Percentiles rank a stretch among this genome's conserved stretches.
Conservation (phyloP, 2,329 filamentous ascomycete genomes). For the Ilyonectria robusta region DNA sequence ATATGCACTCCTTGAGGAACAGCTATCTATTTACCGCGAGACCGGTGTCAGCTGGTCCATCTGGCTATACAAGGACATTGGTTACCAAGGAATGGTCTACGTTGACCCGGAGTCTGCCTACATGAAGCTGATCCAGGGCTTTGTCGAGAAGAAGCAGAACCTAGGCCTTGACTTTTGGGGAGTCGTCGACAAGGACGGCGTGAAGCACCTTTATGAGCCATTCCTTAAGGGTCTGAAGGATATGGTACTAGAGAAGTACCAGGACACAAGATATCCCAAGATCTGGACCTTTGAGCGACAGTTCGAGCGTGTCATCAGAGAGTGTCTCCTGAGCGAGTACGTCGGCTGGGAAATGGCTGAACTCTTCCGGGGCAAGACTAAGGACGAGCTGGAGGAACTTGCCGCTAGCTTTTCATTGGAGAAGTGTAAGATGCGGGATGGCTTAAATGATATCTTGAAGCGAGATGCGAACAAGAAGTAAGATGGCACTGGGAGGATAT, state of each 20-base stretch:
- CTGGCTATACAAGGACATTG: conserved; percentile 72
- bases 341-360: conserved; percentile 68
- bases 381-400: conserved; percentile 68
- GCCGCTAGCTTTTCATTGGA: conserved; percentile 67
- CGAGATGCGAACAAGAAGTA: conserved; percentile 19
- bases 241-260: conserved; percentile 58
- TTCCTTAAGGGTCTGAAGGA: conserved; percentile 59
- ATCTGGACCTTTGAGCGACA: conserved; percentile 67
- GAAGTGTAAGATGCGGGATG: conserved; percentile 65
- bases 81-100: conserved; percentile 69
- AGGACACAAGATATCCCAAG: conserved; percentile 62
- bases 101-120: conserved; percentile 61
- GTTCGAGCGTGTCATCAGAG: conserved; percentile 60
- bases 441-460: conserved; percentile 65
- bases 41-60: conserved; percentile 68
- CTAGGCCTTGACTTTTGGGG: conserved; percentile 72
- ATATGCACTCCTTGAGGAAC: conserved; percentile 58
- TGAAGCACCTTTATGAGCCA: conserved; percentile 55
- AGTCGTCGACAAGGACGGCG: conserved; percentile 47
- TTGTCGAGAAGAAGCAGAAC: conserved; percentile 68
- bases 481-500: neutral
- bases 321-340: conserved; percentile 61
- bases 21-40: conserved; percentile 55
- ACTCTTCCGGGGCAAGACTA: conserved; percentile 65
- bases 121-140: conserved; percentile 64